These are phyloP conservation scores for Tephrocybe sp. DNA, from an alignment of 768 basidiomycete genomes.

Conservation along the genomic window DNA sequence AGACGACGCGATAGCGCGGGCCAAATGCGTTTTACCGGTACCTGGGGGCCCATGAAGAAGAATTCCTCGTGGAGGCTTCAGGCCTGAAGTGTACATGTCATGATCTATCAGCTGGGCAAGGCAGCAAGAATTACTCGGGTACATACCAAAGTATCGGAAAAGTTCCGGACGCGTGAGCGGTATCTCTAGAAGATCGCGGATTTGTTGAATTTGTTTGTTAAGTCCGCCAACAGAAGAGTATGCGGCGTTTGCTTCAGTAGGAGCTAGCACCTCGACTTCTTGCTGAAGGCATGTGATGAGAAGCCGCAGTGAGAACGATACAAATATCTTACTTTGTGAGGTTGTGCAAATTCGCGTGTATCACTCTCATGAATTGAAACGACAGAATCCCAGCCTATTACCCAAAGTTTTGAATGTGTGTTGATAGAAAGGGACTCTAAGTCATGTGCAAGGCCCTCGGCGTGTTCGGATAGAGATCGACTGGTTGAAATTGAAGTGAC, in stretches of 20 bases:
- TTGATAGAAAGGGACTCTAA: constrained; percentile 46
- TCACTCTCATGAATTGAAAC: constrained; percentile 42
- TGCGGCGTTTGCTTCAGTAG: constrained; percentile 46
- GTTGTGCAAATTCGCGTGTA: constrained; percentile 18
- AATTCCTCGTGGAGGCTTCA: constrained; percentile 96
- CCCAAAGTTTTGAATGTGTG: constrained; percentile 48
- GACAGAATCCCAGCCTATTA: constrained; percentile 64
- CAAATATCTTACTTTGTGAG: constrained; percentile 33
- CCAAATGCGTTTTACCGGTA: constrained; percentile 96
- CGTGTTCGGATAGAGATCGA: constrained; percentile 14
- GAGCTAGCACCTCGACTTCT: constrained; percentile 47
- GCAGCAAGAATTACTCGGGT: constrained; percentile 12
- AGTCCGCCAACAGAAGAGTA: constrained; percentile 88
- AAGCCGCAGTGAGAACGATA: not conserved
- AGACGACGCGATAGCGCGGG: constrained; percentile 88
- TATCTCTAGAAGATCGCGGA: constrained; percentile 82
- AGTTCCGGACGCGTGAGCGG: constrained; percentile 81
- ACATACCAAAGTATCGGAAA: constrained; percentile 70
- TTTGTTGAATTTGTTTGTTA: constrained; percentile 80
- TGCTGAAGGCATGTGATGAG: constrained; percentile 29
- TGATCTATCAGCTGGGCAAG: not conserved
- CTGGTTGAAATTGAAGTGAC: constrained; percentile 44
- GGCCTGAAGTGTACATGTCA: constrained; percentile 38
- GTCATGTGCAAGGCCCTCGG: constrained; percentile 34
- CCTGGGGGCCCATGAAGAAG: constrained; percentile 95